These are phyloP conservation scores for Thraustochytrium sp. DNA, from an alignment of 352 stramenopile species.

Conservation along the genomic window DNA sequence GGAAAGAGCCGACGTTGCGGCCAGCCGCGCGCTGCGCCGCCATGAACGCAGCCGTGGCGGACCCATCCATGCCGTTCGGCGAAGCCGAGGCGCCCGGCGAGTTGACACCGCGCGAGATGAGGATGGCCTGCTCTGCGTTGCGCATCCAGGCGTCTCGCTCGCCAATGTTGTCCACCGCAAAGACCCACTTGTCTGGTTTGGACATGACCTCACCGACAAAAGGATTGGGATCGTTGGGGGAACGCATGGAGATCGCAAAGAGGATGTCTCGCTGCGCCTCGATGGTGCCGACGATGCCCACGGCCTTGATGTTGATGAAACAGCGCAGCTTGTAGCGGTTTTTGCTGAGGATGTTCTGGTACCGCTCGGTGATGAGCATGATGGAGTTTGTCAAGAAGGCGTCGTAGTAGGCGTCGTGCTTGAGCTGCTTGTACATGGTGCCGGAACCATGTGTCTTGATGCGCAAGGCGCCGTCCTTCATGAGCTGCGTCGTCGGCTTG, in stretches of 20 bases:
- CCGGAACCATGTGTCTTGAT: background rate
- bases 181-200: slow-evolving; percentile 29
- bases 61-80: no score
- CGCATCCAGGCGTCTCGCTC: slow-evolving; percentile 37
- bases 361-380: background rate
- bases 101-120: slow-evolving; percentile 5
- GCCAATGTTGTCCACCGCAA: background rate
- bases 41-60: background rate
- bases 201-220: background rate
- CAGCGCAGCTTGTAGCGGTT: background rate
- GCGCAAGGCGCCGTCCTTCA: background rate
- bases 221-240: background rate
- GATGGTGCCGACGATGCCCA: background rate
- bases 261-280: background rate
- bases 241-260: background rate
- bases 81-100: background rate
- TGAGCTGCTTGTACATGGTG: background rate
- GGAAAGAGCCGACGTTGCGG: no score
- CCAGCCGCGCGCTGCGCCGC: background rate
- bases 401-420: background rate
- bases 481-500: slow-evolving; percentile 28
- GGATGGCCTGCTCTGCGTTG: slow-evolving; percentile 12
- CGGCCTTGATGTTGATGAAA: background rate
- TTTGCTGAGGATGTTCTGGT: slow-evolving; percentile 33
- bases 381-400: slow-evolving; percentile 31